A percentile compares a stretch with the other conserved stretches of the same genome.
Conservation (phyloP, 805 yeast genomes). For the Cyberlindnera saturnus region DNA sequence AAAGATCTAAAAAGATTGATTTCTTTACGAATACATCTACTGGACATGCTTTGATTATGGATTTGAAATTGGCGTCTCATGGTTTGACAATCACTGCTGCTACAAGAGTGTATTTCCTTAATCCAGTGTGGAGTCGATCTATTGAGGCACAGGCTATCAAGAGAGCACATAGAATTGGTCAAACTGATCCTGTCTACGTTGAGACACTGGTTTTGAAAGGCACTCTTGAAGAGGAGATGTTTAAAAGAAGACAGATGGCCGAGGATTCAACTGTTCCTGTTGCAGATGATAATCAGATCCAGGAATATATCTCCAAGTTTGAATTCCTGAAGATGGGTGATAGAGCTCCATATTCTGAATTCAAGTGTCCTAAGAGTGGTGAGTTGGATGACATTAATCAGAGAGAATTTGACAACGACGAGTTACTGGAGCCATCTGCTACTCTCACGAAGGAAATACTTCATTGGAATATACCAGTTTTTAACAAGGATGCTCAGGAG, state of each 20-base stretch:
- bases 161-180: slow-evolving; percentile 75
- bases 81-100: slow-evolving; percentile 66
- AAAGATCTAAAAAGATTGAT: slow-evolving; percentile 47
- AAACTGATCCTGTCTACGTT: slow-evolving; percentile 54
- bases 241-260: slow-evolving; percentile 29
- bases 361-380: slow-evolving; percentile 4
- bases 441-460: slow-evolving; percentile 1
- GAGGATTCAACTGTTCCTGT: slow-evolving; percentile 30
- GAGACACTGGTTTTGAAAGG: slow-evolving; percentile 58
- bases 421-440: slow-evolving; percentile 24
- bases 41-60: slow-evolving; percentile 59
- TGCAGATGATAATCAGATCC: slow-evolving; percentile 56
- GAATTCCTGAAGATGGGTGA: slow-evolving; percentile 34
- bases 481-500: slow-evolving; percentile 15
- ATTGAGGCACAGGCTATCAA: slow-evolving; percentile 73
- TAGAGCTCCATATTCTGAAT: slow-evolving; percentile 6
- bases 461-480: slow-evolving; percentile 33
- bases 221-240: slow-evolving; percentile 67
- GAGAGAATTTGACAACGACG: slow-evolving; percentile 15
- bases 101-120: slow-evolving; percentile 62
- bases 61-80: slow-evolving; percentile 59
- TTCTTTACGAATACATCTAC: slow-evolving; percentile 39
- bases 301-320: slow-evolving; percentile 45
- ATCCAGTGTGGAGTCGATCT: slow-evolving; percentile 65
- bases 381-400: slow-evolving; percentile 6